Base-by-base conservation (phyloP, 768 basidiomycete species). In the Pluteus cervinus region DNA sequence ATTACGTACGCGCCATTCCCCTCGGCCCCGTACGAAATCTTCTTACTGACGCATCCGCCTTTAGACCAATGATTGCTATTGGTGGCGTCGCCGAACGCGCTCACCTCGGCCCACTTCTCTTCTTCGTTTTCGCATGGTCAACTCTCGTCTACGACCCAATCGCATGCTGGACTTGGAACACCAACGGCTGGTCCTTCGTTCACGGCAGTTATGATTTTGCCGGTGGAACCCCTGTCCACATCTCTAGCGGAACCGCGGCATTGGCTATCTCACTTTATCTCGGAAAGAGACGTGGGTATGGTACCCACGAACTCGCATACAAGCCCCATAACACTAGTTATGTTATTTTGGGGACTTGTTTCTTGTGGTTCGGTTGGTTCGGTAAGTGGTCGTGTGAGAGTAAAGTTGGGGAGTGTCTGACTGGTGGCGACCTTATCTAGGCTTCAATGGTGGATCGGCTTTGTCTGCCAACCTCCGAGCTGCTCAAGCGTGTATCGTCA, bases 301-400 rank as follows among this genome's bases (percentile, higher is more conserved):
- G 92, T n/a, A 93, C 92, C 2, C 82, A 86, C 50, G 71, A 81
- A 17, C 75, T 96, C 11, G 84, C 88, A 2, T 97, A 93, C 73
- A 92, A 73, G 60, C 92, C 93, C 1, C 87, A 93, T 56, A 94
- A 93, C 57, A 87, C 89, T 12, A 81, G 82, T 21, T 91, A 92
- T 52, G 88, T 96, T 44, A 70, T 96, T 29, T 67, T 94, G n/a
- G 93, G 93, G 8, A 98, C 93, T 0, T 76, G 83, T 2, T 73
- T 94, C 54, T 84, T 96, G 33, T 96, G 91, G 90, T 87, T 89
- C 41, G 86, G 86, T 4, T 96, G 93, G 93, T 88, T 93, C 44
- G 88, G n/a, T n/a, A n/a, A n/a, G n/a, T n/a, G n/a, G n/a, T n/a
- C n/a, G n/a, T n/a, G n/a, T n/a, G n/a, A n/a, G n/a, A n/a, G n/a